Base-by-base conservation (phyloP, 495 filamentous ascomycete genomes). In the Penicillium diatomitis region DNA sequence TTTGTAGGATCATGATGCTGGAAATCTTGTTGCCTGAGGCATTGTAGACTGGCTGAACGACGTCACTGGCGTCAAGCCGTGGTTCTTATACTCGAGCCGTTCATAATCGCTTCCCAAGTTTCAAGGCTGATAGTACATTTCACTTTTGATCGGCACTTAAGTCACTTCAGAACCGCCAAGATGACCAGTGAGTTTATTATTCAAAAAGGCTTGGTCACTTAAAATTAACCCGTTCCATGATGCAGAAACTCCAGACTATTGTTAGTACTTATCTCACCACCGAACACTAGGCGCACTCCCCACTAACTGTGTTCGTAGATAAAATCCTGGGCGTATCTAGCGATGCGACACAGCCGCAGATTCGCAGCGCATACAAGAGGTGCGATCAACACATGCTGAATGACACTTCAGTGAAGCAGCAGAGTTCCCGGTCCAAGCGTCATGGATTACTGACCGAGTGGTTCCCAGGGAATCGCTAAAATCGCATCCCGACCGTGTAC, bases 361-460 rank as follows among this genome's bases (percentile, higher is more conserved):
- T 98, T 61, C 87, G 94, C 53, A 88, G 84, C 72, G 92, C 90
- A 45, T 98, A 97, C 70, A 98, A 98, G 67, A 82, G 83, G 86
- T 90, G 54, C 20, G 20, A 20, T 20, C 20, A 20, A 20, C 20
- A 20, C 20, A 20, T 20, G 20, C 20, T 20, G 20, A 20, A 20
- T 20, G 20, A 20, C 20, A 20, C 20, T 20, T 20, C 20, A 20
- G 20, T 20, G 20, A 20, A 20, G 20, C 20, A 20, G 20, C 20
- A 20, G 20, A 20, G 20, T 20, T 20, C 20, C 20, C 20, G 20
- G 20, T 20, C 20, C 20, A 20, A 20, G 20, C 20, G 20, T 20
- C 20, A 20, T 20, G 20, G 20, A 20, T 20, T 20, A 20, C 20
- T 20, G 20, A 47, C 34, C 32, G 45, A 33, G 32, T 8, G 28